Evolutionary conservation across 257 asterid genomes (phyloP).

Genomic region (Apocynum venetum): DNA sequence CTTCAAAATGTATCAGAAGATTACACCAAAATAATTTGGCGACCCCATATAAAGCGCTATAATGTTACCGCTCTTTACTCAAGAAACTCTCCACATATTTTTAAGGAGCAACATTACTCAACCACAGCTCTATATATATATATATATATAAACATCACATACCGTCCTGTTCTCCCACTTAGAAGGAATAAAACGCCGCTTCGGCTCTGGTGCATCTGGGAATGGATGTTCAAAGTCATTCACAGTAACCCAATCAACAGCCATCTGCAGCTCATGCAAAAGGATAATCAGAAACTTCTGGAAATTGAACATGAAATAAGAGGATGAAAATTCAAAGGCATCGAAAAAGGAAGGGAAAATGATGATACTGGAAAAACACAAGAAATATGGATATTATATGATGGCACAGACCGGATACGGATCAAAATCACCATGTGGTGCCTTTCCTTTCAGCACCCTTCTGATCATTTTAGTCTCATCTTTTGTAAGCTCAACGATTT

Average conservation of each 20-base stretch:
- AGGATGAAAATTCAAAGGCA: background rate
- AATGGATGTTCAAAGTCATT: slow-evolving; percentile 82
- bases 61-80: background rate
- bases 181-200: slow-evolving; percentile 93
- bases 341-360: background rate
- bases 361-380: background rate
- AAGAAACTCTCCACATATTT: background rate
- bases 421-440: slow-evolving; percentile 91
- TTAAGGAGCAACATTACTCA: slow-evolving; percentile 4
- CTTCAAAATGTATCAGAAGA: background rate
- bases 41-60: background rate
- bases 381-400: slow-evolving; percentile 1
- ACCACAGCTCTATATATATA: background rate
- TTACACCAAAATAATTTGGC: background rate
- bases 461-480: slow-evolving; percentile 57
- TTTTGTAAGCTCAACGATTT: slow-evolving; percentile 81
- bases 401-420: slow-evolving; percentile 71
- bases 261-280: slow-evolving; percentile 47
- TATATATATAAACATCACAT: slow-evolving; percentile 9
- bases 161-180: slow-evolving; percentile 93
- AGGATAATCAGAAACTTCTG: slow-evolving; percentile 7
- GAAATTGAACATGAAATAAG: background rate
- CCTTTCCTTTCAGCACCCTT: slow-evolving; percentile 74
- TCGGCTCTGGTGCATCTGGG: slow-evolving; percentile 94
- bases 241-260: slow-evolving; percentile 81